Conservation (phyloP, 73 alveolate genomes). For the Tetrahymena elliotti region DNA sequence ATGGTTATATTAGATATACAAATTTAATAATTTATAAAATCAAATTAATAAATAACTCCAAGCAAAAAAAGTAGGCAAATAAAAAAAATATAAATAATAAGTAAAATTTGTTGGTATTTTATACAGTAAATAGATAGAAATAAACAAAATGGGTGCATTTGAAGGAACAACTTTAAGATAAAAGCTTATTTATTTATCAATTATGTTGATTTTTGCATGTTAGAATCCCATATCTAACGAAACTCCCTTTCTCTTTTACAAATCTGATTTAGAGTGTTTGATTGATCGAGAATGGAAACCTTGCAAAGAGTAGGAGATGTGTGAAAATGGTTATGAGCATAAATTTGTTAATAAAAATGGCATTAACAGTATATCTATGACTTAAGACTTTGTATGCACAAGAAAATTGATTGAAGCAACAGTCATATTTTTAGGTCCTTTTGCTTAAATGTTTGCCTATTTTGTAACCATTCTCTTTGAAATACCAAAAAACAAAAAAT, state of each 20-base stretch:
- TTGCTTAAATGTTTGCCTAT: neutral
- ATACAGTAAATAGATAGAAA: neutral
- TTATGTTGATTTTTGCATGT: neutral
- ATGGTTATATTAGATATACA: too few species aligned
- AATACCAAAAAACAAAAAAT: neutral
- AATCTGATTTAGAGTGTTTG: neutral
- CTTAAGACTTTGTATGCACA: neutral
- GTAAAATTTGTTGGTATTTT: too few species aligned
- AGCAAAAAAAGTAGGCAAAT: too few species aligned
- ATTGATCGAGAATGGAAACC: neutral
- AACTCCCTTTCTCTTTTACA: neutral
- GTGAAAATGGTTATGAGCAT: neutral
- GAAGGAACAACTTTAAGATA: neutral
- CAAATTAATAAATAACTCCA: too few species aligned
- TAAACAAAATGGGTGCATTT: neutral
- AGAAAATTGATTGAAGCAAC: neutral
- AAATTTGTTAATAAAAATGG: neutral
- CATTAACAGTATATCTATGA: neutral
- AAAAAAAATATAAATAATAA: too few species aligned
- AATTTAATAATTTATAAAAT: too few species aligned
- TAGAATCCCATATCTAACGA: neutral
- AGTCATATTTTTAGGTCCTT: neutral
- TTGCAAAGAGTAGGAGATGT: neutral
- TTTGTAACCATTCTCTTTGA: neutral
- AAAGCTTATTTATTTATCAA: neutral